Evolutionary conservation across 2,329 filamentous ascomycete species (phyloP), one percentile per base, ranked within the genome.

Genomic region (Pseudocercospora vitis): DNA sequence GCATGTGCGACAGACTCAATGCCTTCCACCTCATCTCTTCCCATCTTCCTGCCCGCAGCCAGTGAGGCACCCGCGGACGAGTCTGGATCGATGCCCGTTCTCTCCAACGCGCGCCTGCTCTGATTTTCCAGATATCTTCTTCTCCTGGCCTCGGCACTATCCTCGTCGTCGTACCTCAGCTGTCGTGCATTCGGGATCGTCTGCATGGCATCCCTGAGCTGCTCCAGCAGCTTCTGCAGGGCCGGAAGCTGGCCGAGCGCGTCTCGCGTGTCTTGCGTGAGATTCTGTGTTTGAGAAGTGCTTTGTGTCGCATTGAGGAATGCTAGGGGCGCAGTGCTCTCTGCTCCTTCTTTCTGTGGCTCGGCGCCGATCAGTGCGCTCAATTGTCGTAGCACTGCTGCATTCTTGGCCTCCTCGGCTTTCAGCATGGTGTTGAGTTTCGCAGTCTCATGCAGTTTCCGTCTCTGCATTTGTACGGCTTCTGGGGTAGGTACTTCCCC

Each of bases 81-180:
- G n/a, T 70, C 70, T 47, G 71, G 67, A 50, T 89, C 86, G 52
- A 91, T 73, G 0, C 87, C 87, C 40, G 84, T 76, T 39, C 83
- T 79, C 73, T 95, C 89, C 33, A 96, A 75, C 68, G 95, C 88
- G 55, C 87, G 80, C 61, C 83, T 78, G 47, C 89, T 88, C 65
- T 91, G 85, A 50, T 81, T 81, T 72, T 96, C 91, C 45, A 97
- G 85, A 69, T 97, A 97, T 61, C 87, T 81, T 52, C 86, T 79
- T 56, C 92, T 78, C 69, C 94, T 85, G 49, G 84, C 81, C 32
- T 85, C 80, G 75, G 79, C 77, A 49, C 76, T 71, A n/a, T 69
- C 65, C 4, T 70, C 68, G 7, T 70, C 66, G 5, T 66, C 63
- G 2, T 64, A 48, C 11, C 52, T 64, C 3, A 24, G 53, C 47